These are phyloP conservation scores for Sphenostylis stenocarpa DNA, from an alignment of 306 rosid genomes.

Conservation along the genomic window DNA sequence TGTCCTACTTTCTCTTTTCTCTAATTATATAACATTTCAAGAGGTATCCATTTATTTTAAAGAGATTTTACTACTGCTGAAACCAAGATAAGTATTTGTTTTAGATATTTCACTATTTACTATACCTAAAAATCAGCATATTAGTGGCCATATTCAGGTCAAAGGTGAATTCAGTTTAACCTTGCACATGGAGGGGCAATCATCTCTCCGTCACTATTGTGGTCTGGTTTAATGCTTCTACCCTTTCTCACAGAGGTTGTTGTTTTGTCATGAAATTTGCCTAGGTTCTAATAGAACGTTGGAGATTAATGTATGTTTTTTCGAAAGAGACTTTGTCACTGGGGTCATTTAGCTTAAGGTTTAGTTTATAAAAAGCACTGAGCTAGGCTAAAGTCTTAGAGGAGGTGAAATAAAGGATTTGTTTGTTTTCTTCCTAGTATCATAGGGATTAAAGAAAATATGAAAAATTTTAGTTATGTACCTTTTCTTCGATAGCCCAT, in stretches of 20 bases:
- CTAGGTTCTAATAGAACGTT: neutral
- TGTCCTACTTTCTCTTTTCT: neutral
- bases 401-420: neutral
- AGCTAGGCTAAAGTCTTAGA: neutral
- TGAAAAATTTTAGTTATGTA: neutral
- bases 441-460: neutral
- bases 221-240: neutral
- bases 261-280: neutral
- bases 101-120: neutral
- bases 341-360: neutral
- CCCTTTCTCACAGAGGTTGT: neutral
- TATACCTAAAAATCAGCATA: neutral
- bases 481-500: neutral
- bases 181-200: too few relatives aligned
- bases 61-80: slow-evolving; percentile 5
- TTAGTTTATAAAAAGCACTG: neutral
- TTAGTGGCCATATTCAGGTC: too few relatives aligned
- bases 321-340: neutral
- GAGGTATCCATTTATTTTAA: neutral
- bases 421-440: neutral
- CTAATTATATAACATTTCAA: slow-evolving; percentile 12
- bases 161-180: too few relatives aligned
- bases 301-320: neutral
- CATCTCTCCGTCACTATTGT: too few relatives aligned
- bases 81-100: neutral